Evolutionary conservation across 352 stramenopile genomes (phyloP).

Genomic region (Pythium aquatile): DNA sequence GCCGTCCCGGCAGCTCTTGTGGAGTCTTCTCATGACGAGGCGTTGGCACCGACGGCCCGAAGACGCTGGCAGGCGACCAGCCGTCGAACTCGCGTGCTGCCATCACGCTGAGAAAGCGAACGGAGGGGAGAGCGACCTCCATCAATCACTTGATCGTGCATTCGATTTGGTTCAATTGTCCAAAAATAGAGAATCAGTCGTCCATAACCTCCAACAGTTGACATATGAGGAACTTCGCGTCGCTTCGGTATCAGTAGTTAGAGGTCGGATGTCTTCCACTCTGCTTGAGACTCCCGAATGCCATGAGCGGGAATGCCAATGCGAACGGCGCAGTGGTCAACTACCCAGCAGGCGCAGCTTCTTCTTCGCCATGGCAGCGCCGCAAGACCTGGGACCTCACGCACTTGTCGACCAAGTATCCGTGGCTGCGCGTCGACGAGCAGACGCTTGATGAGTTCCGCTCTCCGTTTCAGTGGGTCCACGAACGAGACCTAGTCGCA

Average conservation of each 20-base stretch:
- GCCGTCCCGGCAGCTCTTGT: not conserved
- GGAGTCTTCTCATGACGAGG: not conserved
- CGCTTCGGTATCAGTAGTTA: constrained; percentile 16
- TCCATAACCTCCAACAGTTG: not conserved
- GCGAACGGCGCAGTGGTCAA: not conserved
- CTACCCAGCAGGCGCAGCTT: not conserved
- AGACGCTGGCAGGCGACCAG: constrained; percentile 49
- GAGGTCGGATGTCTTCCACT: not conserved
- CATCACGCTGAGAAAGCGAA: not conserved
- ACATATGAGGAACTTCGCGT: not conserved
- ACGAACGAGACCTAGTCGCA: not conserved
- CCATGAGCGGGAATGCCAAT: not conserved
- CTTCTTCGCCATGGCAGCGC: not conserved
- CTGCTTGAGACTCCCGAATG: not conserved
- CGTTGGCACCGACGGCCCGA: constrained; percentile 18
- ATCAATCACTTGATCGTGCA: too few species aligned
- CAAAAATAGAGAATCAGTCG: constrained; percentile 2
- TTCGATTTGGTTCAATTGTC: not conserved
- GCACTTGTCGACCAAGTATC: constrained; percentile 65
- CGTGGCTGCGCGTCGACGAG: constrained; percentile 68
- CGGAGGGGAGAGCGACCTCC: too few species aligned
- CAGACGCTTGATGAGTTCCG: constrained; percentile 66
- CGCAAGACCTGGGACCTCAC: constrained; percentile 47
- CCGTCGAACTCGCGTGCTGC: constrained; percentile 22
- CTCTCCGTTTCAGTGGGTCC: constrained; percentile 54